phyloP scores from a whole-genome alignment of 2,329 filamentous ascomycete genomes.

The Fusarium liriodendri region DNA sequence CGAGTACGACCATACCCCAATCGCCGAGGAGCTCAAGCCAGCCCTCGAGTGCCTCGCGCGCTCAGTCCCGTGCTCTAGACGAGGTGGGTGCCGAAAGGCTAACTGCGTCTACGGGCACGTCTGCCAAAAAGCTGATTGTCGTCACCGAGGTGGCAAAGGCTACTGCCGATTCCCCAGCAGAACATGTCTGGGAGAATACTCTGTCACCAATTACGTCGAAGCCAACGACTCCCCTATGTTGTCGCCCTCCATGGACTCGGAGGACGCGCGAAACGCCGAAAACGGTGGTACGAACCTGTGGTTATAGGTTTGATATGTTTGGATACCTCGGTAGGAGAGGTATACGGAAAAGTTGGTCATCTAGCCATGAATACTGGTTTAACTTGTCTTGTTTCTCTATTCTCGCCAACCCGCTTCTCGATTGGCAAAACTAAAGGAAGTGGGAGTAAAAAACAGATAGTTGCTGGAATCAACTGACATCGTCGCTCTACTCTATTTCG shows the following conservation, averaged over 20 bases:
- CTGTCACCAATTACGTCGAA: neutral
- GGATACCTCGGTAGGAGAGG: conserved; percentile 3
- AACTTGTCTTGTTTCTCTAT: neutral
- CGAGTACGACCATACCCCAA: conserved; percentile 32
- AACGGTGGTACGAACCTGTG: conserved; percentile 23
- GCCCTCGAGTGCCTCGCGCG: conserved; percentile 28
- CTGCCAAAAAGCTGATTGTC: conserved; percentile 36
- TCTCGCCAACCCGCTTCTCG: neutral
- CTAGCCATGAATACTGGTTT: neutral
- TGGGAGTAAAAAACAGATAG: neutral
- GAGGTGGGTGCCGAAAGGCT: conserved; percentile 22
- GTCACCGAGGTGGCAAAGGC: conserved; percentile 29
- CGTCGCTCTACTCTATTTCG: neutral
- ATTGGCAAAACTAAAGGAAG: neutral
- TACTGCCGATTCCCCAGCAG: conserved; percentile 31
- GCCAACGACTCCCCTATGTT: neutral
- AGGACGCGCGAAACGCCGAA: conserved; percentile 21
- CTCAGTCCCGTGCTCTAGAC: conserved; percentile 30
- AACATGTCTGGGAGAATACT: conserved; percentile 33
- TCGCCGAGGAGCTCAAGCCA: conserved; percentile 29
- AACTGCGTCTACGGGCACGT: conserved; percentile 37
- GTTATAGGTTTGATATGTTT: neutral
- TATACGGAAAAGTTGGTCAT: conserved; percentile 10
- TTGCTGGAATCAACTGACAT: neutral
- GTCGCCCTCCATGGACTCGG: conserved; percentile 26